phyloP scores from a whole-genome alignment of 1,284 basidiomycete genomes.

The Heterobasidion parviporum region DNA sequence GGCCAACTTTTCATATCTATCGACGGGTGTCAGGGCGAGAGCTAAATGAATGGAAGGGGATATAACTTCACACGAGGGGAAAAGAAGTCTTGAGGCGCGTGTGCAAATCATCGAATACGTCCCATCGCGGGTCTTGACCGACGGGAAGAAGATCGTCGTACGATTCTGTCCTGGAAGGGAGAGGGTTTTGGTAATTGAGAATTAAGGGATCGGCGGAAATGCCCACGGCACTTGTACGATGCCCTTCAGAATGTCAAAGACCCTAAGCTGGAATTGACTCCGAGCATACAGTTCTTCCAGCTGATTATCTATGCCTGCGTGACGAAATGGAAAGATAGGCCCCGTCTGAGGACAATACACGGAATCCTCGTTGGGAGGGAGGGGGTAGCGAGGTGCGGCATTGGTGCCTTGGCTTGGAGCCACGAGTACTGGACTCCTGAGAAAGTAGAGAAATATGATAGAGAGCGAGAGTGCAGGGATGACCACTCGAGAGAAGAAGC shows the following conservation, averaged over 20 bases:
- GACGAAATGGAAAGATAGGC: not conserved
- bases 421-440: not conserved
- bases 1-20: slow-evolving; percentile 44
- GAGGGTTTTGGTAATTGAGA: not conserved
- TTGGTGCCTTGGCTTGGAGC: not conserved
- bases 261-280: slow-evolving; percentile 7
- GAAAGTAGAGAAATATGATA: not conserved
- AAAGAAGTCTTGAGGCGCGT: slow-evolving; percentile 36
- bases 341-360: not conserved
- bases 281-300: not conserved
- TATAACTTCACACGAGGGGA: slow-evolving; percentile 33
- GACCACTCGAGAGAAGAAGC: no score
- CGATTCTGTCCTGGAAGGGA: slow-evolving; percentile 14
- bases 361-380: not conserved
- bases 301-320: not conserved
- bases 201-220: not conserved
- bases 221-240: slow-evolving; percentile 16
- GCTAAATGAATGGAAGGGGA: not conserved
- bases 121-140: slow-evolving; percentile 44
- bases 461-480: not conserved
- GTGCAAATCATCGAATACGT: slow-evolving; percentile 40
- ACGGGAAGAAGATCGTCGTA: slow-evolving; percentile 33
- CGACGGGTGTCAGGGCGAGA: not conserved
- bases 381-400: not conserved
- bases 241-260: slow-evolving; percentile 12